These are phyloP conservation scores for Cyclotella atomus DNA, from an alignment of 108 stramenopile species.

Conservation along the genomic window DNA sequence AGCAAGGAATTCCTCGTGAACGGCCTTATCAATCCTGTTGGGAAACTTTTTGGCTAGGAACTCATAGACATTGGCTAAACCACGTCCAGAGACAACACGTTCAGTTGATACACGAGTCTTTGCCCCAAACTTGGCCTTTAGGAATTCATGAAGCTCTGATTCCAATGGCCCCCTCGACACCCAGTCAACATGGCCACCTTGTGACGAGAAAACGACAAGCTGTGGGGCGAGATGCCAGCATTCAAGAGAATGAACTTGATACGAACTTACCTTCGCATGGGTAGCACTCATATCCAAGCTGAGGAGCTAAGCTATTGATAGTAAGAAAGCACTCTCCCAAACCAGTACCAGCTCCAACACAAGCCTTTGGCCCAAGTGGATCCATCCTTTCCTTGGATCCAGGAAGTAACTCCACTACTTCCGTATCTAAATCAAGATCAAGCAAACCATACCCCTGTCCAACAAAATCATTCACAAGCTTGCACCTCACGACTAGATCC, in stretches of 20 bases:
- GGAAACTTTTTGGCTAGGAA: slow-evolving; percentile 90
- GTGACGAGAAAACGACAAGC: too few relatives aligned
- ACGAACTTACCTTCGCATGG: slow-evolving; percentile 77
- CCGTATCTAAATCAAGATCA: slow-evolving; percentile 70
- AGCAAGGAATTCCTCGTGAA: slow-evolving; percentile 72
- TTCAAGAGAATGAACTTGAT: not conserved
- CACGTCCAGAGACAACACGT: slow-evolving; percentile 94
- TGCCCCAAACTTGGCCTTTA: slow-evolving; percentile 66
- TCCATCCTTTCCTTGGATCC: slow-evolving; percentile 59
- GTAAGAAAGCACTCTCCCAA: slow-evolving; percentile 95
- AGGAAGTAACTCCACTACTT: slow-evolving; percentile 64
- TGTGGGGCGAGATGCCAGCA: too few relatives aligned
- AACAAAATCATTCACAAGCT: slow-evolving; percentile 96
- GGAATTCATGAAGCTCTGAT: slow-evolving; percentile 69
- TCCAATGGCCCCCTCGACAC: slow-evolving; percentile 85
- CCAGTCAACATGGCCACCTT: slow-evolving; percentile 94
- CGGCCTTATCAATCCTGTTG: slow-evolving; percentile 57
- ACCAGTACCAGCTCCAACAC: slow-evolving; percentile 98
- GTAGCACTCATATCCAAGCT: slow-evolving; percentile 83
- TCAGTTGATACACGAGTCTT: slow-evolving; percentile 90
- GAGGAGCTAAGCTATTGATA: slow-evolving; percentile 42
- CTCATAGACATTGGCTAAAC: slow-evolving; percentile 95
- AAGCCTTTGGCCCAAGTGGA: slow-evolving; percentile 81
- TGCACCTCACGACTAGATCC: slow-evolving; percentile 57
- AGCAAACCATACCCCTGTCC: slow-evolving; percentile 96